phyloP scores from a whole-genome alignment of 139 green algal species.

The Asterochloris erici region DNA sequence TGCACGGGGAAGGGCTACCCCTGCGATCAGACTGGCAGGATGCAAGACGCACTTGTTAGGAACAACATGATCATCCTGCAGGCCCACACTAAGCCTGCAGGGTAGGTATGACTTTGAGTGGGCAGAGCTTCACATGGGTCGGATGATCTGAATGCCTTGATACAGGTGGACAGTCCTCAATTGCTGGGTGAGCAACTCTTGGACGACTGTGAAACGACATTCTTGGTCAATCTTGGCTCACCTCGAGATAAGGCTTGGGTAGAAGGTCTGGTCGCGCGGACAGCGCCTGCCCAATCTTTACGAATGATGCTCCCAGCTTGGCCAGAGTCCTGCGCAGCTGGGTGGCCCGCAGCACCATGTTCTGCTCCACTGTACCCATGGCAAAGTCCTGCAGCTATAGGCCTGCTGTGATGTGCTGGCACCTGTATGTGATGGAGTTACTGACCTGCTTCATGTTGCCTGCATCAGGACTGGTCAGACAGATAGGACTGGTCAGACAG shows the following conservation, averaged over 20 bases:
- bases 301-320: constrained; percentile 75
- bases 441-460: background rate
- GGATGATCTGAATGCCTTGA: no score
- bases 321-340: constrained; percentile 65
- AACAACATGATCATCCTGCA: no score
- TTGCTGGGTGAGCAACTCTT: no score
- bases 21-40: background rate
- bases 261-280: constrained; percentile 65
- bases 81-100: no score
- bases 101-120: no score
- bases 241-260: constrained; percentile 61
- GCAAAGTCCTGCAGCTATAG: constrained; percentile 51
- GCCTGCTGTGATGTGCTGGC: background rate
- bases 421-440: background rate
- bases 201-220: no score
- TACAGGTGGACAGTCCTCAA: no score
- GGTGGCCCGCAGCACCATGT: constrained; percentile 48
- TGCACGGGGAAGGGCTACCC: background rate
- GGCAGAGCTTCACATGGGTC: no score
- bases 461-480: background rate
- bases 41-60: no score
- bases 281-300: constrained; percentile 85
- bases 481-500: background rate
- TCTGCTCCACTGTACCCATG: constrained; percentile 57
- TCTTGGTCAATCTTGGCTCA: background rate